Base-by-base conservation (phyloP, 2,329 filamentous ascomycete species). In the Ceratocystis cacaofunesta region DNA sequence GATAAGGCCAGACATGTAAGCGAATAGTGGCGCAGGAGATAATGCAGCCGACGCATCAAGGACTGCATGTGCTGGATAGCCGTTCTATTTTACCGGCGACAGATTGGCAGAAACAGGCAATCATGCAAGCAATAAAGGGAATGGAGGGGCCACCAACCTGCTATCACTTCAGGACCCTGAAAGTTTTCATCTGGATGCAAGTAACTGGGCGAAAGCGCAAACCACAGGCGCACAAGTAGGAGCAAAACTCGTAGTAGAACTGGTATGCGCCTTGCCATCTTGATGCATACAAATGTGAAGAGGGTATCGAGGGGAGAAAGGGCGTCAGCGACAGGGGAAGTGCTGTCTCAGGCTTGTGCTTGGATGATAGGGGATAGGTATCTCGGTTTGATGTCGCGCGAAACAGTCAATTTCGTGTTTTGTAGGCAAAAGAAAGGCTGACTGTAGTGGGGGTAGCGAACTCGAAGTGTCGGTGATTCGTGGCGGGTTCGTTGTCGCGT, bases 161-260 rank as follows among this genome's bases (percentile, higher is more conserved):
- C 92, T 72, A 97, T 94, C 69, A 97, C 87, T 79, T 99, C 94
- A 17, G 94, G 94, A 44, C 94, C 94, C 78, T 99, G 94, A 72
- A 99, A 99, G 79, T 97, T 94, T 81, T 99, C 94, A 78, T 99
- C 94, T 4, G 94, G 94, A 75, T 99, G 94, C 60, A 99, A 84
- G 76, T 99, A 99, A 80, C 92, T 97, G 67, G 94, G 89, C 69
- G 88, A 92, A 69, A 97, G 78, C 68, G 94, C 92, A 75, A 97
- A 92, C 83, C 92, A 97, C 72, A 97, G 82, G 75, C 94, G 88
- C 72, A 96, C 84, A 70, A 94, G 79, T 72, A 95, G 81, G 71
- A 99, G 81, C 66, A 95, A 77, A 69, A 97, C 63, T 44, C 64
- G 62, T 12, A 67, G 58, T 25, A n/a, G 15, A 12, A 61, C 62